A percentile compares a stretch with the other conserved stretches of the same genome.
phyloP scores from a whole-genome alignment of 768 basidiomycete genomes.

The Trametes cinnabarina region DNA sequence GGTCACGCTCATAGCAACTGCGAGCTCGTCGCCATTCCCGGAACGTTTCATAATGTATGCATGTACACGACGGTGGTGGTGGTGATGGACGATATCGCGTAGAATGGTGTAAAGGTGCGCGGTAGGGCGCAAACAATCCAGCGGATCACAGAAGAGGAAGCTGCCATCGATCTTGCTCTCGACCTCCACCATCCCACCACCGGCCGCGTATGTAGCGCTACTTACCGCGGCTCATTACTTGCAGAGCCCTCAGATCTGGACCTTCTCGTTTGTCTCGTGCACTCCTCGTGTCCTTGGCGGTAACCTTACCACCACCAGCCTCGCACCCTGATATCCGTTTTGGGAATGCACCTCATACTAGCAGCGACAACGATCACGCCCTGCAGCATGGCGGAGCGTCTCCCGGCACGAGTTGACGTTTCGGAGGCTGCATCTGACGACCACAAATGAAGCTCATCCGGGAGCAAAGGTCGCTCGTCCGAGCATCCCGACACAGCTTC shows the following conservation, averaged over 20 bases:
- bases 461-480: not conserved
- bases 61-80: not conserved
- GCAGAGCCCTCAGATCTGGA: not conserved
- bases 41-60: not conserved
- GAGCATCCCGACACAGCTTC: constrained; percentile 8
- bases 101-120: not conserved
- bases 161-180: constrained; percentile 4
- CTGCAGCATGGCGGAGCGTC: not conserved
- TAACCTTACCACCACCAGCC: not conserved
- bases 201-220: no score
- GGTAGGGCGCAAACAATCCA: constrained; percentile 1
- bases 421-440: constrained; percentile 8
- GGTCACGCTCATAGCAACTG: not conserved
- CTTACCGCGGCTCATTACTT: no score
- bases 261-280: constrained; percentile 10
- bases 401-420: constrained; percentile 8
- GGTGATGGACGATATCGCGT: not conserved
- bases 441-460: constrained; percentile 1
- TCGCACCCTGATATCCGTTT: not conserved
- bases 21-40: not conserved
- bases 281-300: not conserved
- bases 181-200: constrained; percentile 2
- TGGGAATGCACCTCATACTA: not conserved
- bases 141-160: not conserved
- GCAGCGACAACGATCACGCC: not conserved